A percentile compares a stretch with the other conserved stretches of the same genome.
These are phyloP conservation scores for Chlamydomonas reinhardtii DNA, from an alignment of 163 green algal species.

Conservation along the genomic window DNA sequence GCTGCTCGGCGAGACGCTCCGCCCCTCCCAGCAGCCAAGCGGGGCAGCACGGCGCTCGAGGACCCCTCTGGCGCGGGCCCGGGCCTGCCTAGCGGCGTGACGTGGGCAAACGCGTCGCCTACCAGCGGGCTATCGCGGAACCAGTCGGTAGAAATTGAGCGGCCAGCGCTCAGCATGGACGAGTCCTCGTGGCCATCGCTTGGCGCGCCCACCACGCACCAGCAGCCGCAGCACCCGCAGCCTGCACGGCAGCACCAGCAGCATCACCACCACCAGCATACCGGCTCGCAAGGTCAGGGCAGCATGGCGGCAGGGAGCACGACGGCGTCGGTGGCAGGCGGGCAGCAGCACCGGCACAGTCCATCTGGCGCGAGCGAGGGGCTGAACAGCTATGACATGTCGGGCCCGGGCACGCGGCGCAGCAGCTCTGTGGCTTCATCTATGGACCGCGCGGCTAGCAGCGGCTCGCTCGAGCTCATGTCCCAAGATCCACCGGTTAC, in stretches of 20 bases:
- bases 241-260: background rate
- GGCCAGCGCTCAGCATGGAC: conserved; percentile 32
- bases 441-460: conserved; percentile 52
- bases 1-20: conserved; percentile 13
- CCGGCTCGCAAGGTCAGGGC: background rate
- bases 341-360: conserved; percentile 26
- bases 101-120: conserved; percentile 42
- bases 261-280: conserved; percentile 1
- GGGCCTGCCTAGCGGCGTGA: conserved; percentile 48
- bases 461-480: conserved; percentile 51
- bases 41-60: conserved; percentile 5
- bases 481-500: conserved; percentile 50
- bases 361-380: conserved; percentile 24
- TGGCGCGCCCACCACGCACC: background rate
- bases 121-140: conserved; percentile 30
- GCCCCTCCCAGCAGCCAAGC: conserved; percentile 31
- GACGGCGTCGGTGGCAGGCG: background rate
- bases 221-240: conserved; percentile 37
- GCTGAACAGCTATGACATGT: conserved; percentile 26
- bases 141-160: conserved; percentile 48
- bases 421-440: conserved; percentile 39
- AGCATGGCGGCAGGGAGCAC: background rate
- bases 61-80: background rate
- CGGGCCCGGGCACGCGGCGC: conserved; percentile 16
- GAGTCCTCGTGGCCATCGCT: conserved; percentile 50